Evolutionary conservation across 495 filamentous ascomycete genomes (phyloP).

Genomic region (Talaromyces adpressus): DNA sequence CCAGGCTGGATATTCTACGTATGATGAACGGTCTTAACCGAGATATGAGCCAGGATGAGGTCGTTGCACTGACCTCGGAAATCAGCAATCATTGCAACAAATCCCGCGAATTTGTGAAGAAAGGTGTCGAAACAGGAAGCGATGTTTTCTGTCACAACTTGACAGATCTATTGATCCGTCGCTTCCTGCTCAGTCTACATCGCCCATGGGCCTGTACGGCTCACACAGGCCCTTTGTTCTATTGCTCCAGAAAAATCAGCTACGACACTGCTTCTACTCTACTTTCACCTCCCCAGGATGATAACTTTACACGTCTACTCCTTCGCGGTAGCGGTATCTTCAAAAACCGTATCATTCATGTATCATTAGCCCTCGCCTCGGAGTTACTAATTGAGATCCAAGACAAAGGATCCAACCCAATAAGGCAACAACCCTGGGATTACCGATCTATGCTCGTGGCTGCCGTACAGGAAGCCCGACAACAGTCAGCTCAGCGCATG

Average conservation of each 20-base stretch:
- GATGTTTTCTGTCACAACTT: neutral
- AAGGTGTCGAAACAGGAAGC: neutral
- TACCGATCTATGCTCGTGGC: neutral
- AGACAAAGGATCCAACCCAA: neutral
- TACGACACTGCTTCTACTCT: neutral
- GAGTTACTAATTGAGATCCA: neutral
- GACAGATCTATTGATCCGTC: neutral
- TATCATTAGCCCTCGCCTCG: neutral
- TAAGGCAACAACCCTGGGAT: neutral
- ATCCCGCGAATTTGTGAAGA: neutral
- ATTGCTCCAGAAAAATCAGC: neutral
- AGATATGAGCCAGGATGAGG: neutral
- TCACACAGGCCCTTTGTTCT: neutral
- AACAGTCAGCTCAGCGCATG: neutral
- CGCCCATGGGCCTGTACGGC: neutral
- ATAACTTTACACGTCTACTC: neutral
- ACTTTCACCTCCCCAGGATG: neutral
- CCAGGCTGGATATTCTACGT: neutral
- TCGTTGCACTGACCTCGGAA: neutral
- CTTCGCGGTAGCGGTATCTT: neutral
- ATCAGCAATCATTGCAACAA: neutral
- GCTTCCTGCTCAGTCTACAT: neutral
- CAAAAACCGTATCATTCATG: neutral
- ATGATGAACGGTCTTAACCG: conserved; percentile 2
- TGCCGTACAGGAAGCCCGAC: neutral